Evolutionary conservation across 768 basidiomycete genomes (phyloP), one percentile per base, ranked within the genome.

Genomic region (Phaeolepiota aurea): DNA sequence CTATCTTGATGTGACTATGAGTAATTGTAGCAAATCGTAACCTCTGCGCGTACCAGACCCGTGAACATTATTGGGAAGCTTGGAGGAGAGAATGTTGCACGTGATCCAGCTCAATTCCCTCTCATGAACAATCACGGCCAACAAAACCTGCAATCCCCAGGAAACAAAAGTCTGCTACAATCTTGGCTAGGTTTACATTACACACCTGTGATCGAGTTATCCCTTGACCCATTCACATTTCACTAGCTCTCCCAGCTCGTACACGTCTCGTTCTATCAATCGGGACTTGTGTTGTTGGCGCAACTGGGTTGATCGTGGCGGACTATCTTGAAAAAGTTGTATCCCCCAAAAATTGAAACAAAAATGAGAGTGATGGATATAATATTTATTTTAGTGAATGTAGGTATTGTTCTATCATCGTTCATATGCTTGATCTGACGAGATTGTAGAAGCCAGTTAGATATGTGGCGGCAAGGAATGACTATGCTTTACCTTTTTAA

Each of bases 61-160:
- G 85, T 87, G 59, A 87, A 87, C 85, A 87, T 87, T 41, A 35
- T 5, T 14, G 18, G 14, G 10, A 31, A 31, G 33, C 18, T 42
- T 53, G 41, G 35, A 43, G 37, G 23, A 19, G 37, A 14, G 25
- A 33, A 7, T 14, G n/a, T 19, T 9, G 37, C 5, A 9, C n/a
- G 33, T 35, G n/a, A 16, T 7, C 28, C 9, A 35, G 7, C 16
- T 35, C 18, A 14, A n/a, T 9, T 35, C 9, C 7, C n/a, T 35
- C 12, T 35, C 28, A 31, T 20, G 5, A 20, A 28, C 35, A 32
- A n/a, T 25, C 11, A 41, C 36, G 28, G 11, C 35, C 34, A 32
- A 15, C 7, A 16, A 16, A 35, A 7, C 16, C 33, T 16, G 7
- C 15, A 7, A 14, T 35, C 33, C 9, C 16, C 33, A 35, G 14